Evolutionary conservation across 257 asterid genomes (phyloP), one percentile per base, ranked within the genome.

Genomic region (Eustoma russellianum): DNA sequence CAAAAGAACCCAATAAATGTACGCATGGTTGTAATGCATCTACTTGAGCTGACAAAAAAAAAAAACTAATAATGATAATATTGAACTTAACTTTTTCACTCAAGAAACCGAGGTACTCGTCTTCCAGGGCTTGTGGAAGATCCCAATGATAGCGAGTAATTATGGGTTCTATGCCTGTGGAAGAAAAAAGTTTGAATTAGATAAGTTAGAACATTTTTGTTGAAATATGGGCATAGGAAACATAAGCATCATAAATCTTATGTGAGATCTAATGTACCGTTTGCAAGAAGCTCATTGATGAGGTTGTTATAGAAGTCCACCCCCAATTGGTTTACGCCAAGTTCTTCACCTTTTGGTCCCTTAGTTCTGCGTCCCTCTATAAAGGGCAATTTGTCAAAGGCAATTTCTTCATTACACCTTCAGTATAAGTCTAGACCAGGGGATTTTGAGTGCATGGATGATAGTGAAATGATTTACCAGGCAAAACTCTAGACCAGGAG

Each of bases 401-500:
- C 1, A 1, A 33, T n/a, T n/a, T 14, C 0, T 46, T 5, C 0
- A 4, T 28, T 50, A 8, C 6, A 1, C 11, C 19, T 7, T 8
- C 13, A 13, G 11, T 12, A 12, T 40, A 10, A 1, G 1, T 12
- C n/a, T n/a, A n/a, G 8, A 35, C 10, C n/a, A 5, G 4, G 47
- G n/a, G 30, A 18, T 49, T 7, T 24, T 19, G 13, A 17, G 12
- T 13, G 14, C 9, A 56, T 13, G 51, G 34, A 7, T 24, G 7
- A 41, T 13, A 10, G 9, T 38, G 43, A 38, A 38, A 38, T 38
- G 6, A 30, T 14, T 35, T 52, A 61, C 66, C 16, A 15, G 66
- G 66, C 16, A 61, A 45, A 28, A 61, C 41, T 61, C 66, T 33
- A 1, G 66, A n/a, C 66, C 66, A 61, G 5, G 66, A 52, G 30